These are phyloP conservation scores for Leishmania lainsoni DNA, from an alignment of 208 protist species.

Conservation along the genomic window DNA sequence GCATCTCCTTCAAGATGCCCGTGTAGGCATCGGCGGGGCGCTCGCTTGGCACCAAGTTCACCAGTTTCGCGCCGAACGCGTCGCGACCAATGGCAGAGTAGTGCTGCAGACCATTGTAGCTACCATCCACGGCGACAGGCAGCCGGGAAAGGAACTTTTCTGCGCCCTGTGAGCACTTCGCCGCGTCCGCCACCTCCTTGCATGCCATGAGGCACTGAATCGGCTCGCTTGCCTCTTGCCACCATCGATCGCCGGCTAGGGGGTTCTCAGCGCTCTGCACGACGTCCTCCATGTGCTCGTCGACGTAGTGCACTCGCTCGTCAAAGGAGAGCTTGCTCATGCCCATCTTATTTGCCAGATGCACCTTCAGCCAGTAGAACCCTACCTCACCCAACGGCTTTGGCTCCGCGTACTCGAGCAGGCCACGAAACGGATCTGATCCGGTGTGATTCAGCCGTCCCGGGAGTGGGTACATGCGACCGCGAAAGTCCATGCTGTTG, in stretches of 20 bases:
- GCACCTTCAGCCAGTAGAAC: slow-evolving; percentile 98
- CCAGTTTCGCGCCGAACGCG: slow-evolving; percentile 92
- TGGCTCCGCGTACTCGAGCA: slow-evolving; percentile 95
- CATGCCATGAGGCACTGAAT: slow-evolving; percentile 96
- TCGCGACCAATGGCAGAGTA: slow-evolving; percentile 99
- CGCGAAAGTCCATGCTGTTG: slow-evolving; percentile 98
- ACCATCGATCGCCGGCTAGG: slow-evolving; percentile 88
- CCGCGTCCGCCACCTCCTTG: slow-evolving; percentile 94
- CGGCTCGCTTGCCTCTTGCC: slow-evolving; percentile 95
- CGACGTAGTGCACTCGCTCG: slow-evolving; percentile 94
- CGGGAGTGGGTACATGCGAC: slow-evolving; percentile 98
- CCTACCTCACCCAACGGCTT: slow-evolving; percentile 94
- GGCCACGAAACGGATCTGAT: slow-evolving; percentile 90
- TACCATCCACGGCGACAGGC: slow-evolving; percentile 97
- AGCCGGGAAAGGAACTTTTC: slow-evolving; percentile 91
- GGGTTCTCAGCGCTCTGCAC: slow-evolving; percentile 84
- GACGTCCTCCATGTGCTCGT: slow-evolving; percentile 93
- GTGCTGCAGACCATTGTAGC: slow-evolving; percentile 98
- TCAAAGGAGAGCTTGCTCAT: slow-evolving; percentile 96
- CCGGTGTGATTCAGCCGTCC: slow-evolving; percentile 98
- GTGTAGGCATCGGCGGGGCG: slow-evolving; percentile 97
- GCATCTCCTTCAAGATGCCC: slow-evolving; percentile 94
- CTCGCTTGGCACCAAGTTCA: slow-evolving; percentile 95
- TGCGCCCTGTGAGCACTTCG: slow-evolving; percentile 88
- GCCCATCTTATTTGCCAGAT: slow-evolving; percentile 98